These are phyloP conservation scores for Canavalia ensiformis DNA, from an alignment of 306 rosid genomes.

Conservation along the genomic window DNA sequence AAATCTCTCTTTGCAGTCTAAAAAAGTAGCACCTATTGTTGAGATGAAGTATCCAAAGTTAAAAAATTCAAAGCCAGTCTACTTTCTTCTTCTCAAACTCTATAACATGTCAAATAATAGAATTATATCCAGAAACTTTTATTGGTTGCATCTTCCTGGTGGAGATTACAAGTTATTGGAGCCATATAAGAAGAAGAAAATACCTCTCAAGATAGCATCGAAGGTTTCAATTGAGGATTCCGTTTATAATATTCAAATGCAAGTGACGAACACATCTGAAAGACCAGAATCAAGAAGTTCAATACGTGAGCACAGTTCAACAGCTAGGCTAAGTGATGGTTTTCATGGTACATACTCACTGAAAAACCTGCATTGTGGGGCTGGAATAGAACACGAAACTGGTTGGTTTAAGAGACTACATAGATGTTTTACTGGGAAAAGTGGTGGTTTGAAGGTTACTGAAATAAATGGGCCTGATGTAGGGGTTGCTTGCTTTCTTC, in stretches of 20 bases:
- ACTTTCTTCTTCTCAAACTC: constrained; percentile 96
- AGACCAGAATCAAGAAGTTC: constrained; percentile 52
- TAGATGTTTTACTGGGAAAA: constrained; percentile 53
- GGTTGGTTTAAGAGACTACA: constrained; percentile 64
- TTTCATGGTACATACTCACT: constrained; percentile 46
- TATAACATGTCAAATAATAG: constrained; percentile 64
- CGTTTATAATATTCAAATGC: constrained; percentile 68
- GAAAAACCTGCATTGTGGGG: constrained; percentile 39
- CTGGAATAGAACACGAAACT: constrained; percentile 49
- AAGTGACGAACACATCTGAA: constrained; percentile 73
- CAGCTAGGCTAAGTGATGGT: constrained; percentile 47
- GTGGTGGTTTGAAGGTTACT: constrained; percentile 54
- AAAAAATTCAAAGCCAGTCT: constrained; percentile 75
- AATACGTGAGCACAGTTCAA: constrained; percentile 58
- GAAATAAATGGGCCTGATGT: constrained; percentile 67
- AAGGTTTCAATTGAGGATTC: constrained; percentile 65
- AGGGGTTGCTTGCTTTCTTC: constrained; percentile 93
- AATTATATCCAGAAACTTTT: constrained; percentile 84
- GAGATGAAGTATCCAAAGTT: constrained; percentile 90
- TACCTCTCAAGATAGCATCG: constrained; percentile 79
- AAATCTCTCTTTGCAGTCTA: constrained; percentile 69
- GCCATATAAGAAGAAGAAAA: constrained; percentile 69
- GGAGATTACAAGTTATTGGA: constrained; percentile 88
- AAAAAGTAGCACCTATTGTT: constrained; percentile 63
- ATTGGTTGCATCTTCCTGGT: constrained; percentile 86